Conservation (phyloP, 495 filamentous ascomycete genomes). For the Penicillium robsamsonii region DNA sequence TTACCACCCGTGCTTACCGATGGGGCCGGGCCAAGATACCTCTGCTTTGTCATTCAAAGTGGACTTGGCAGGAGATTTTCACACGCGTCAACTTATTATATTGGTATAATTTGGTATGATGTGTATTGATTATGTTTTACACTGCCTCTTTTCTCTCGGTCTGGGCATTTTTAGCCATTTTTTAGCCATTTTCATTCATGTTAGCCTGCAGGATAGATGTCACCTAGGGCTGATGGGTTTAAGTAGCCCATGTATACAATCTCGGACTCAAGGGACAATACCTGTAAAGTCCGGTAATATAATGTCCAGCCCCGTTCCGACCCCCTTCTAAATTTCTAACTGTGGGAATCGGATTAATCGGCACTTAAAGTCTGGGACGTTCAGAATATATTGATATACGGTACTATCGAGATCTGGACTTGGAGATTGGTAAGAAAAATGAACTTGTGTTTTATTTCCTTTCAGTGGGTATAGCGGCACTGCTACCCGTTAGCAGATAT, state of each 20-base stretch:
- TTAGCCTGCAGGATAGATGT: too few relatives aligned
- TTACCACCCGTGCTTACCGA: slow-evolving; percentile 9
- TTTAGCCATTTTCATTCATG: not conserved
- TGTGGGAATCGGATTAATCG: slow-evolving; percentile 22
- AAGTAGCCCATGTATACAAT: not conserved
- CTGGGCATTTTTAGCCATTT: not conserved
- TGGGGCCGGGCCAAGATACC: not conserved
- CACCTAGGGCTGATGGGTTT: slow-evolving; percentile 7
- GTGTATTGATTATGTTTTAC: not conserved
- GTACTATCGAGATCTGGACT: not conserved
- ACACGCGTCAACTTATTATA: slow-evolving; percentile 4
- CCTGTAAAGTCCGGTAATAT: slow-evolving; percentile 10
- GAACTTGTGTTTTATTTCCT: not conserved
- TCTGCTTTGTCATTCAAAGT: slow-evolving; percentile 7
- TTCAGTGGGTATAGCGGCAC: not conserved
- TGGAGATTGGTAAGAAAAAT: not conserved
- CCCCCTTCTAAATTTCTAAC: slow-evolving; percentile 27
- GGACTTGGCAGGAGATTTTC: slow-evolving; percentile 2
- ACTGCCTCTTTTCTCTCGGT: slow-evolving; percentile 1
- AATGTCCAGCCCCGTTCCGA: slow-evolving; percentile 13
- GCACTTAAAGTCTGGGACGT: slow-evolving; percentile 7
- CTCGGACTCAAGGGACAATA: slow-evolving; percentile 13
- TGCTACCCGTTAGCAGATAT: slow-evolving; percentile 7
- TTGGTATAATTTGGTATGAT: not conserved
- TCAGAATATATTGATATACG: not conserved